phyloP scores from a whole-genome alignment of 2,329 filamentous ascomycete genomes.

The Daldinia sp. region DNA sequence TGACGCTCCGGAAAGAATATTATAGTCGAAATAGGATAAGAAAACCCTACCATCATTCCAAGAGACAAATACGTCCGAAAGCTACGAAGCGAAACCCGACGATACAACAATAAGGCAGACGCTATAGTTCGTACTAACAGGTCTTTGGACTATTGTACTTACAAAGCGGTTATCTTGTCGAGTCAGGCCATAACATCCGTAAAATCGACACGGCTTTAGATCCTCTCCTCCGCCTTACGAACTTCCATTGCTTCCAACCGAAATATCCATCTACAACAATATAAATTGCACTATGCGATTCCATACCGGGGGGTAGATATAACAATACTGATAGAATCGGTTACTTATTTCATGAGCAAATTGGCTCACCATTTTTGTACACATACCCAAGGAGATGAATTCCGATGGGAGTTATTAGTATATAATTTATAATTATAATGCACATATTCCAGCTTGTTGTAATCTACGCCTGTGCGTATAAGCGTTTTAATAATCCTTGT shows the following conservation, averaged over 20 bases:
- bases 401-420: not conserved
- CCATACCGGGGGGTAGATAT: not conserved
- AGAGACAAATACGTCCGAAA: not conserved
- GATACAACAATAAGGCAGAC: not conserved
- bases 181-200: not conserved
- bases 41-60: not conserved
- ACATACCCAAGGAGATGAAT: constrained; percentile 3
- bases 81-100: not conserved
- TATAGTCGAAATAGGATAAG: not conserved
- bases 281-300: too few relatives aligned
- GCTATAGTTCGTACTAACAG: not conserved
- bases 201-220: not conserved
- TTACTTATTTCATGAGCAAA: not conserved
- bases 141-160: not conserved
- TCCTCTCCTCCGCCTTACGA: not conserved
- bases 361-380: not conserved
- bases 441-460: not conserved
- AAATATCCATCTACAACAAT: too few relatives aligned
- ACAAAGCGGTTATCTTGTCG: not conserved
- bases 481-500: not conserved
- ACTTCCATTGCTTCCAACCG: not conserved
- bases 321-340: not conserved
- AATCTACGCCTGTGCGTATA: not conserved
- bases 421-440: constrained; percentile 32
- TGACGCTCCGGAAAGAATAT: not conserved